Percentiles rank a stretch among this genome's conserved stretches.
Evolutionary conservation across 345 rosid genomes (phyloP).

Genomic region (Populus deltoides): DNA sequence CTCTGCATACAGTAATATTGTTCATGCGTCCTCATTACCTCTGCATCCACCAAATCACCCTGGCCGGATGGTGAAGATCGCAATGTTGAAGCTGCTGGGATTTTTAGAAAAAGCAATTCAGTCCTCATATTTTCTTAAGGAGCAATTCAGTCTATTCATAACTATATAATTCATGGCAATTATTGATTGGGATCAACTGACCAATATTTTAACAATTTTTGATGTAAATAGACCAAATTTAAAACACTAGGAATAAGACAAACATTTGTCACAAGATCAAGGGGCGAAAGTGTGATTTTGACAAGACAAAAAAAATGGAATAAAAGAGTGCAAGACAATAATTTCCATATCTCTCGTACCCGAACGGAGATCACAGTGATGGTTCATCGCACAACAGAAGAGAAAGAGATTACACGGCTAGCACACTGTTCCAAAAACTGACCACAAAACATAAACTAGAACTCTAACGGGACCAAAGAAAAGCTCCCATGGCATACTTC

Average conservation of each 20-base stretch:
- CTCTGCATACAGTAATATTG: too few species aligned
- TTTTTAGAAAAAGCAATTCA: background rate
- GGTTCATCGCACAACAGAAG: background rate
- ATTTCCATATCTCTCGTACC: background rate
- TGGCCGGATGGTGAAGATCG: background rate
- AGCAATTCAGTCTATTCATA: background rate
- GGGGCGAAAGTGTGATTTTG: background rate
- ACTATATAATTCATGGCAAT: background rate
- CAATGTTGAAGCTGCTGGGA: background rate
- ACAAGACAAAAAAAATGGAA: too few species aligned
- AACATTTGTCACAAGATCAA: background rate
- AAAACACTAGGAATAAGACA: too few species aligned
- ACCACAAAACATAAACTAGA: background rate
- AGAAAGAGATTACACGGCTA: background rate
- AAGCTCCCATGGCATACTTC: constrained; percentile 23
- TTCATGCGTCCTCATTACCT: background rate
- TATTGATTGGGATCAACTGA: too few species aligned
- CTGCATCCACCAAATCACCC: background rate
- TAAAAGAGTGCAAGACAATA: background rate
- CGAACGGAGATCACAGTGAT: background rate
- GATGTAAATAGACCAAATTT: too few species aligned
- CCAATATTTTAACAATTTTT: too few species aligned
- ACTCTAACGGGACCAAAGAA: constrained; percentile 13
- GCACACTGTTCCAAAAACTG: background rate
- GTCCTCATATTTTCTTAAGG: background rate